phyloP scores from a whole-genome alignment of 768 basidiomycete genomes.

The Collybiopsis luxurians region DNA sequence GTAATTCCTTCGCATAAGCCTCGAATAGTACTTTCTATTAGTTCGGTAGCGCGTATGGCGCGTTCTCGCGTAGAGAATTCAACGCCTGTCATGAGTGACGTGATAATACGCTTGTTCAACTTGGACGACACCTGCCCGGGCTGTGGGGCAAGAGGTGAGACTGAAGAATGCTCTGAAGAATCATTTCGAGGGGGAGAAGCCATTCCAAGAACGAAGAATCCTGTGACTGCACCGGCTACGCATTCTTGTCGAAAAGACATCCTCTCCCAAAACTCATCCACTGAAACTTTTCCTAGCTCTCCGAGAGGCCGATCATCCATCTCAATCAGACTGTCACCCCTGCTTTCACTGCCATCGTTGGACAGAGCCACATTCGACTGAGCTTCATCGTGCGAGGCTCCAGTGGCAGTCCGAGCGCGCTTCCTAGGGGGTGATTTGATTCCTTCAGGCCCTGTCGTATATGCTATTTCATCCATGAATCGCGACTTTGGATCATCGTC shows the following conservation, averaged over 20 bases:
- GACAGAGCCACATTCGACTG: constrained; percentile 14
- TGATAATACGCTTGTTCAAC: constrained; percentile 68
- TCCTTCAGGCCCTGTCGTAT: constrained; percentile 57
- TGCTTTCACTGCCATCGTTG: constrained; percentile 22
- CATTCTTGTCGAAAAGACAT: constrained; percentile 98
- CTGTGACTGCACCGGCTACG: constrained; percentile 84
- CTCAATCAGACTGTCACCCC: constrained; percentile 17
- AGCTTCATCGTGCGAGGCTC: constrained; percentile 20
- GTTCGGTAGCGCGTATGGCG: constrained; percentile 66
- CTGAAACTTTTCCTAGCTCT: constrained; percentile 55
- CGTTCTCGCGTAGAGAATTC: constrained; percentile 74
- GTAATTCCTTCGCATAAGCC: constrained; percentile 69
- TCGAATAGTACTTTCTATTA: constrained; percentile 64
- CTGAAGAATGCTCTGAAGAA: constrained; percentile 19
- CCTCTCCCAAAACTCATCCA: constrained; percentile 94
- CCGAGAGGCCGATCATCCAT: constrained; percentile 41
- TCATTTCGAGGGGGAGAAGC: constrained; percentile 14
- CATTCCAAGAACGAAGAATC: constrained; percentile 79
- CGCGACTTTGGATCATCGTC: constrained; percentile 97
- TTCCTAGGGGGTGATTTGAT: constrained; percentile 63
- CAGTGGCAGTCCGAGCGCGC: constrained; percentile 39
- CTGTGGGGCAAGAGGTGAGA: constrained; percentile 48
- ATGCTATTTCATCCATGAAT: constrained; percentile 89
- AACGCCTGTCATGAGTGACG: constrained; percentile 65
- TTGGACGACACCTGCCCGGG: constrained; percentile 62